Evolutionary conservation across 2,329 filamentous ascomycete species (phyloP), one percentile per base, ranked within the genome.

Genomic region (Pseudocercospora fuligena): DNA sequence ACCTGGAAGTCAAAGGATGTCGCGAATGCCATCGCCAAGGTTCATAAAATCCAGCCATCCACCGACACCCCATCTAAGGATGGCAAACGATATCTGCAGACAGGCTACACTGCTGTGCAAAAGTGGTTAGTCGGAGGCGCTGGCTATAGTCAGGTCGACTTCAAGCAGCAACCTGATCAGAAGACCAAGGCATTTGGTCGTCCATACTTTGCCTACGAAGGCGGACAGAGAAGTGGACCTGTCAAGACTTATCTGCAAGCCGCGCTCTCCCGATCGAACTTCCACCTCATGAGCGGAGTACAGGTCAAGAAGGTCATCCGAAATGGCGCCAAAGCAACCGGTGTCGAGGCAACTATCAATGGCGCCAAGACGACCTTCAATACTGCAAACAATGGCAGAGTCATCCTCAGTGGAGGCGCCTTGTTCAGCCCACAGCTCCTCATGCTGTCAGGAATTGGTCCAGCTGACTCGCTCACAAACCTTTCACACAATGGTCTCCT

Each of bases 391-490:
- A 87, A 85, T 16, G 75, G 77, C n/a, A 82, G 84, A 65, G 79
- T 84, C 51, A 82, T 85, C 65, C 68, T 84, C 56, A 77, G 80
- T 19, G 82, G 76, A 16, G 88, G 88, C 25, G 83, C 86, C 1
- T 90, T 87, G 76, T 88, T 90, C 78, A 85, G 85, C 1, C 88
- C 88, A 9, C 88, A 90, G 75, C 78, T 91, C 3, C 84, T 91
- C 9, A 87, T 89, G 79, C 83, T 90, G 1, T 86, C 83, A 60
- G 89, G 89, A n/a, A 83, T 91, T 49, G 89, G 89, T 0, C 86
- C 87, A 0, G 72, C 78, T 14, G 73, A 78, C 0, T 83, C 88
- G 68, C 82, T 91, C n/a, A 59, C 71, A 5, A 76, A 74, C n/a
- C 75, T 83, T 21, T 75, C 78, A 4, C 57, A 70, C 9, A 75